Percentiles rank a stretch among this genome's conserved stretches.
These are phyloP conservation scores for Trypethelium eluteriae DNA, from an alignment of 495 filamentous ascomycete species.

Conservation along the genomic window DNA sequence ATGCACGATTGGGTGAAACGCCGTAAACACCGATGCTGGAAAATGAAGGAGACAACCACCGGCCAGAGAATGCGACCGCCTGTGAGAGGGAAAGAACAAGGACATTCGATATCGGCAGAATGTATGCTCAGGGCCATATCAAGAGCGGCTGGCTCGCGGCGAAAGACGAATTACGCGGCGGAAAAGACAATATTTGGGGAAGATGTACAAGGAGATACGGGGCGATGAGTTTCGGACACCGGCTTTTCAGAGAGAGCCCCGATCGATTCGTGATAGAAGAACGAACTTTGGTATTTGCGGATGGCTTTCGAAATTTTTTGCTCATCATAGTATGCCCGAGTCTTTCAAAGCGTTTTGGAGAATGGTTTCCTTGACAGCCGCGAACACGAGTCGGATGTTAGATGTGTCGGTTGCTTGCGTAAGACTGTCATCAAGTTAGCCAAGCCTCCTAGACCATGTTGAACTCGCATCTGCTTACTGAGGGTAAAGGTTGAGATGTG, in stretches of 20 bases:
- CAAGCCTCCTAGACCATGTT: constrained; percentile 1
- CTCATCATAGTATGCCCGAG: constrained; percentile 78
- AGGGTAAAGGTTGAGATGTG: constrained; percentile 92
- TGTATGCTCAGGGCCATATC: not conserved
- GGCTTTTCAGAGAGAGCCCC: not conserved
- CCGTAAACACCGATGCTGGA: constrained; percentile 8
- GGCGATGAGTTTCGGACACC: not conserved
- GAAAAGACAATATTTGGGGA: not conserved
- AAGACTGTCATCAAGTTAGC: constrained; percentile 50
- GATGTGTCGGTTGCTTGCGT: constrained; percentile 98
- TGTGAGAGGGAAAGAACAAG: not conserved
- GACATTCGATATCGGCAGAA: not conserved
- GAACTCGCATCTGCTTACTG: constrained; percentile 58
- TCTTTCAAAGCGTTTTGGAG: constrained; percentile 97
- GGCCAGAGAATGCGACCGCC: constrained; percentile 1
- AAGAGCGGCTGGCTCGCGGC: not conserved
- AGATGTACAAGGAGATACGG: not conserved
- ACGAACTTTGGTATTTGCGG: not conserved
- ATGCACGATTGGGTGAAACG: not conserved
- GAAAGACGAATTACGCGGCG: not conserved
- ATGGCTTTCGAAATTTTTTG: not conserved
- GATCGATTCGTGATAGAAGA: not conserved
- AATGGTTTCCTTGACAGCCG: constrained; percentile 97
- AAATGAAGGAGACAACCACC: not conserved
- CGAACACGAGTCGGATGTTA: constrained; percentile 95